Evolutionary conservation across 352 stramenopile genomes (phyloP), one percentile per base, ranked within the genome.

Genomic region (Peronospora belbahrii): DNA sequence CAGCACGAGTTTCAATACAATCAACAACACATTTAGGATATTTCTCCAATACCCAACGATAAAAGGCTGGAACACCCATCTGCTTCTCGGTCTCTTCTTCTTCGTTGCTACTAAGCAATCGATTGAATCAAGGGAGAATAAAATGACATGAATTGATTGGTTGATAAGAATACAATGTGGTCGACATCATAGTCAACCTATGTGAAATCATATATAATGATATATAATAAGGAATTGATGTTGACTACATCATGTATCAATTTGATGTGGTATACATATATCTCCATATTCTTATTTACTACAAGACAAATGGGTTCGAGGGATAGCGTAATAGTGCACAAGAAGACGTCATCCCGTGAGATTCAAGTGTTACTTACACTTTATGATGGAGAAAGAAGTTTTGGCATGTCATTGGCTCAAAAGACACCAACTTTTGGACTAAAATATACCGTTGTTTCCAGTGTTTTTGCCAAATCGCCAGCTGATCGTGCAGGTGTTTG

Each of bases 21-120:
- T 98, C 85, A 44, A 97, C 77, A 28, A 99, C 71, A 48, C 96
- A 98, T 60, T 98, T 98, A 3, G 96, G 96, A 74, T 99, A 99
- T 72, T 99, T 98, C 51, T 99, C 95, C 37, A 78, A 88, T 32
- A 99, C 76, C 97, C 97, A 99, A 60, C 96, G 87, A 77, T 98
- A 99, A 77, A 99, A 99, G 40, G 96, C 95, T 17, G 97, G 97
- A 43, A 99, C 95, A 59, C 97, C 97, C 95, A 98, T 98, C 23
- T 20, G 15, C 0, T 18, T 3, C n/a, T n/a, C n/a, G n/a, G n/a
- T n/a, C n/a, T n/a, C n/a, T n/a, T n/a, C n/a, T n/a, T n/a, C n/a
- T n/a, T n/a, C n/a, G n/a, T n/a, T n/a, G n/a, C n/a, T n/a, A n/a
- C n/a, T n/a, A n/a, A n/a, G n/a, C n/a, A n/a, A n/a, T n/a, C n/a